Evolutionary conservation across 768 basidiomycete genomes (phyloP).

Genomic region (Collybiopsis confluens): DNA sequence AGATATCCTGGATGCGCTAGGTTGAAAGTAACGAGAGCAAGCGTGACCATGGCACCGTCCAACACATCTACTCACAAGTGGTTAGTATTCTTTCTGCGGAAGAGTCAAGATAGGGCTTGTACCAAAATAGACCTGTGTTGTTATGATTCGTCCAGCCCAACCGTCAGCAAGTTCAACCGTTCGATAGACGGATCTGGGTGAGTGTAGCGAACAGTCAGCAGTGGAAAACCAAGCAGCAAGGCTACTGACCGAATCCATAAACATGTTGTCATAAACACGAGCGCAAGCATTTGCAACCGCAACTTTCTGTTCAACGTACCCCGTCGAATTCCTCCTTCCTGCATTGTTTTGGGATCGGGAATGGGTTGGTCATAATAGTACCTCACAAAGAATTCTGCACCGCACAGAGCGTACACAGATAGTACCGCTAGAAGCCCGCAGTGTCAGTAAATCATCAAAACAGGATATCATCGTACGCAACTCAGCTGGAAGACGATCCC

Average conservation of each 20-base stretch:
- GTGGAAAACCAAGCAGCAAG: neutral
- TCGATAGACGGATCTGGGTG: conserved; percentile 34
- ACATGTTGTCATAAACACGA: conserved; percentile 3
- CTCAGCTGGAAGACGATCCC: conserved; percentile 6
- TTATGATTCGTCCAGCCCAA: conserved; percentile 36
- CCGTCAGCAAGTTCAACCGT: conserved; percentile 37
- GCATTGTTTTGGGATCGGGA: neutral
- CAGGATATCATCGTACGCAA: neutral
- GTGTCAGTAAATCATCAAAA: neutral
- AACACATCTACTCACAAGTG: conserved; percentile 14
- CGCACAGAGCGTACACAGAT: neutral
- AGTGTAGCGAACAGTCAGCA: neutral
- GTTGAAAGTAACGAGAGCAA: conserved; percentile 18
- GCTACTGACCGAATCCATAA: conserved; percentile 8
- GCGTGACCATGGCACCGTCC: conserved; percentile 17
- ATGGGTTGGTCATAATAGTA: neutral
- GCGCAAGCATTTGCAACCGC: neutral
- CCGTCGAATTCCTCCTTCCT: neutral
- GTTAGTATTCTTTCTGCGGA: neutral
- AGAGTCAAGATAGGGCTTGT: conserved; percentile 11
- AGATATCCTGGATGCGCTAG: conserved; percentile 17
- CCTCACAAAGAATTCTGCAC: neutral
- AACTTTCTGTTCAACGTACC: conserved; percentile 1
- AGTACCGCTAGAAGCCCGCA: neutral
- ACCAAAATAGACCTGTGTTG: conserved; percentile 36